Base-by-base conservation (phyloP, 2,329 filamentous ascomycete species). In the Cadophora luteo-olivacea region DNA sequence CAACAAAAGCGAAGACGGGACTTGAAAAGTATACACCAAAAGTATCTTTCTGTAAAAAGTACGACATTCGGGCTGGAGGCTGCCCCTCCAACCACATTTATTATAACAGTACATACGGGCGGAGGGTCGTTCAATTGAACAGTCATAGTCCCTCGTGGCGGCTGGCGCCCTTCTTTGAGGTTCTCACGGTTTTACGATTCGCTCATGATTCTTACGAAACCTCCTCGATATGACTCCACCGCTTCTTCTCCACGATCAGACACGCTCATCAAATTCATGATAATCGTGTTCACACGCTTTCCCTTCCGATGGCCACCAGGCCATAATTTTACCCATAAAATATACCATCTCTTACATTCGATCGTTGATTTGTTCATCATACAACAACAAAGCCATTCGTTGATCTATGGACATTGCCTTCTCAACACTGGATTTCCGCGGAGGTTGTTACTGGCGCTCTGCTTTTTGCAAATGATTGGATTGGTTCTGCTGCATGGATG, bases 21-120 rank as follows among this genome's bases (percentile, higher is more conserved):
- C 36, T 54, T 25, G 51, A 54, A 64, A 63, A 66, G 52, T 41
- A 62, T 63, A 65, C 45, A 29, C 58, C 24, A 64, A 66, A 68
- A 49, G 33, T 49, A 62, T 41, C 51, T 22, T 33, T 55, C 60
- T 70, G 69, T 68, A 68, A 68, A 66, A 68, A 70, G 61, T 64
- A 61, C 61, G 33, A 51, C 48, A 65, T 65, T 54, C 48, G 55
- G 55, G 51, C 4, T n/a, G 45, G 45, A 11, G 51, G 33, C 52
- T 5, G 36, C 25, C 38, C 29, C 49, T 32, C 55, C 25, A 36
- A 38, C 11, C 38, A 11, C 48, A 61, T 54, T 65, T 61, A n/a
- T 54, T 61, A 7, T 45, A 57, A 63, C 19, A 32, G 58, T 60
- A 66, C 24, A 66, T 68, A 66, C 58, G 57, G 55, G 66, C 61